phyloP scores from a whole-genome alignment of 192 early-diverging fungal genomes.

The Backusella tuberculispora region DNA sequence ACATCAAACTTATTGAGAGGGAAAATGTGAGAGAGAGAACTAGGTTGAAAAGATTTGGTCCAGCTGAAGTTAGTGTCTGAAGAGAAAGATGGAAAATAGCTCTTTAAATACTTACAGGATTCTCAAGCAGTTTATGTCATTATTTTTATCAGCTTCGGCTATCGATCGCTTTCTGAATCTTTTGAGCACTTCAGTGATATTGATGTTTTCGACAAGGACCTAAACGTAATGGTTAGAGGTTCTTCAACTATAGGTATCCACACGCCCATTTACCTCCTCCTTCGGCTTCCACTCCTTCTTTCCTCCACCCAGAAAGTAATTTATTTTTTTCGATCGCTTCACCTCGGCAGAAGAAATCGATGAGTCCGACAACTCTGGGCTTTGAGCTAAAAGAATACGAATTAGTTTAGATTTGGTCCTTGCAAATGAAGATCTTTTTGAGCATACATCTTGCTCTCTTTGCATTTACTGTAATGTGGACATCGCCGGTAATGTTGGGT shows the following conservation, averaged over 20 bases:
- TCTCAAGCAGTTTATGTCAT: not conserved
- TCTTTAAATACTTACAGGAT: constrained; percentile 16
- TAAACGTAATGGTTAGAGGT: not conserved
- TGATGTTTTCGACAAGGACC: not conserved
- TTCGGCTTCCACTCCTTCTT: constrained; percentile 7
- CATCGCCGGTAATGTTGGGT: not conserved
- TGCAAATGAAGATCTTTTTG: not conserved
- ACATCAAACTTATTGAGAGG: not conserved
- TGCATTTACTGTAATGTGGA: not conserved
- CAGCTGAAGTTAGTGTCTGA: not conserved
- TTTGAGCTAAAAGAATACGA: not conserved
- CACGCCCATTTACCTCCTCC: not conserved
- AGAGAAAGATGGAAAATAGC: not conserved
- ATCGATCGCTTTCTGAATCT: not conserved
- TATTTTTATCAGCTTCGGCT: not conserved
- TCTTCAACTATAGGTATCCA: not conserved
- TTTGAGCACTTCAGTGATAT: not conserved
- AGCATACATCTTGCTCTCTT: not conserved
- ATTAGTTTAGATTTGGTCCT: not conserved
- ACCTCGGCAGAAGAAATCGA: not conserved
- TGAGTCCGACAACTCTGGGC: not conserved
- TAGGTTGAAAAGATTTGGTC: not conserved
- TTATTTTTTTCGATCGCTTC: not conserved
- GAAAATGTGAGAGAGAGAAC: constrained; percentile 3
- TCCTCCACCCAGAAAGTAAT: not conserved